Evolutionary conservation across 2,329 filamentous ascomycete genomes (phyloP).

Genomic region (Lasiodiplodia gonubiensis): DNA sequence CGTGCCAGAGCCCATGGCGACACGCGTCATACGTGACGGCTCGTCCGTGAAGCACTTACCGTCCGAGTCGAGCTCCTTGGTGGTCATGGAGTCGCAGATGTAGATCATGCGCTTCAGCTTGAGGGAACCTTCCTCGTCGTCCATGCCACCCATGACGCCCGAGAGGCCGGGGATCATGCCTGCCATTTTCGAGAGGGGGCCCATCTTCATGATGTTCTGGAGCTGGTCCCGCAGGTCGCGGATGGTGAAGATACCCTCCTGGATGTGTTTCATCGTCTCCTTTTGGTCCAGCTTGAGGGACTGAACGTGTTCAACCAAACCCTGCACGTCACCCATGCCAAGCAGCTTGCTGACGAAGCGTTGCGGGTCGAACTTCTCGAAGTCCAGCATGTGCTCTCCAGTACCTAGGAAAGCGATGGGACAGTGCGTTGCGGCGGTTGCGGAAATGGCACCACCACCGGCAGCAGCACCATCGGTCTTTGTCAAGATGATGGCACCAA

Average conservation of each 20-base stretch:
- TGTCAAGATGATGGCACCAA: conserved; percentile 97
- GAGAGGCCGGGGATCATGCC: conserved; percentile 98
- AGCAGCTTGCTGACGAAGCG: conserved; percentile 93
- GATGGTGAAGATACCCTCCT: conserved; percentile 93
- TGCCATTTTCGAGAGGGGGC: conserved; percentile 93
- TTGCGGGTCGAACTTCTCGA: conserved; percentile 90
- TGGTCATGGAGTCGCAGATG: conserved; percentile 98
- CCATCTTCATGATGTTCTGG: conserved; percentile 99
- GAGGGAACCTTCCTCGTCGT: conserved; percentile 91
- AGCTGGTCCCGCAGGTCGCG: conserved; percentile 94
- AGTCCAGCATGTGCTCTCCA: conserved; percentile 93
- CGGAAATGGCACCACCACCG: conserved; percentile 95
- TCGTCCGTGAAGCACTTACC: conserved; percentile 94
- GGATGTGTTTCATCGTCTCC: conserved; percentile 98
- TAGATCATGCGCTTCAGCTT: conserved; percentile 99
- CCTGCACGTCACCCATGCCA: conserved; percentile 96
- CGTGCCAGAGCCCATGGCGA: conserved; percentile 88
- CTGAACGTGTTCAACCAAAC: conserved; percentile 95
- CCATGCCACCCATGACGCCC: conserved; percentile 92
- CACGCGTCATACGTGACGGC: conserved; percentile 88
- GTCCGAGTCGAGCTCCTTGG: conserved; percentile 92
- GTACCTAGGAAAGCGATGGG: conserved; percentile 98
- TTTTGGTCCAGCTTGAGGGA: conserved; percentile 95
- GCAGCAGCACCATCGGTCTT: conserved; percentile 97
- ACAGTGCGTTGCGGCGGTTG: conserved; percentile 93